Conservation (phyloP, 257 asterid species). For the Solanum commersonii region DNA sequence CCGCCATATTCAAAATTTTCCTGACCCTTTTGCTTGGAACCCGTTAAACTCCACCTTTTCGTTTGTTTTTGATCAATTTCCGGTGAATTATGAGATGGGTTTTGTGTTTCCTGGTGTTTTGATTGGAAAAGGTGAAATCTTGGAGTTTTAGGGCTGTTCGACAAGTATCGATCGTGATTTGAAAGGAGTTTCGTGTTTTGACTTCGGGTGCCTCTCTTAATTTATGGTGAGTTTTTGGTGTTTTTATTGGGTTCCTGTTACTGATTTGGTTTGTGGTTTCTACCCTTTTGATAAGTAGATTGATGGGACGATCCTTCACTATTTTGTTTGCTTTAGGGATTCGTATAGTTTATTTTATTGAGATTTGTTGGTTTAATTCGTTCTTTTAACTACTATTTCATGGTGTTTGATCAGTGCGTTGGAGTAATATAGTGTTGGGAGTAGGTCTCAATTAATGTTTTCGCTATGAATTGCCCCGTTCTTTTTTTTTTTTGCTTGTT, state of each 20-base stretch:
- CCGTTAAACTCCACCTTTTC: neutral
- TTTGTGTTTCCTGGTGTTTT: neutral
- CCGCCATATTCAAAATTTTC: conserved; percentile 27
- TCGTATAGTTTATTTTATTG: neutral
- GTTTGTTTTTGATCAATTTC: neutral
- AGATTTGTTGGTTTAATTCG: neutral
- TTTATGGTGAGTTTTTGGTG: neutral
- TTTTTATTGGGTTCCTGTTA: neutral
- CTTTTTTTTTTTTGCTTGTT: neutral
- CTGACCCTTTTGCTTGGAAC: neutral
- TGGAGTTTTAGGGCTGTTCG: neutral
- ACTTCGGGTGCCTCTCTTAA: neutral
- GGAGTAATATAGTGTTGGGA: neutral
- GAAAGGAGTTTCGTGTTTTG: neutral
- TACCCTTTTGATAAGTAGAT: neutral
- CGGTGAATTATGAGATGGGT: neutral
- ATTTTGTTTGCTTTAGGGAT: neutral
- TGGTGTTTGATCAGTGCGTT: neutral
- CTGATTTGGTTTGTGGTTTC: neutral
- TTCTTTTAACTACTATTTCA: neutral
- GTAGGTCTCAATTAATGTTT: neutral
- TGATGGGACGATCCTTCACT: neutral
- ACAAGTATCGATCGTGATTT: conserved; percentile 18
- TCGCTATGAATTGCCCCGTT: neutral
- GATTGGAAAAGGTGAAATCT: neutral